Evolutionary conservation across 2,329 filamentous ascomycete genomes (phyloP), one percentile per base, ranked within the genome.

Genomic region (Sporothrix brasiliensis): DNA sequence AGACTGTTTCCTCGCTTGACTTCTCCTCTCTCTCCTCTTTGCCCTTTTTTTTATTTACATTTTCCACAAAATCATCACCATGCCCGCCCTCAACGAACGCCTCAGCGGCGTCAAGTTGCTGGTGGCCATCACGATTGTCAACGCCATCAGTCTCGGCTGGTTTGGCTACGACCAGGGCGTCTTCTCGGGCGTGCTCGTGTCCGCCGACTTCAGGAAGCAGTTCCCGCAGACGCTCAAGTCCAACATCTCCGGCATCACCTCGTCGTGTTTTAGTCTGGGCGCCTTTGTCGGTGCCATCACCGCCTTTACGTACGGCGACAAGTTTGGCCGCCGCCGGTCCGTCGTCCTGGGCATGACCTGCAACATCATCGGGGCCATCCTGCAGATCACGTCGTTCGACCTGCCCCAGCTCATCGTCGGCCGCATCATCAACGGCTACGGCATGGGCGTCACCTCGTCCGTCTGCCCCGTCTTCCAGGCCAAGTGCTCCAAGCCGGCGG

Each of bases 221-320:
- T 82, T 83, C 68, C 81, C 80, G 2, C 73, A 80, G 69, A 80
- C 78, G 0, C 73, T 73, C 16, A 71, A 82, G 41, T 76, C 81
- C 10, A 80, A 79, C 68, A 79, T 83, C 44, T 82, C 81, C 0
- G 82, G 82, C 7, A 82, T 82, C 63, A 80, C 79, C 0, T 81
- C 81, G 1, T 82, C 80, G 69, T 82, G 79, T 70, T 83, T 83
- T 70, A 78, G 81, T 24, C 75, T 79, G 3, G 78, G 78, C 14
- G 78, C 78, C 10, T 79, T 79, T 69, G 77, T 76, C 53, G 78
- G 78, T 1, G 76, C 75, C 30, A 75, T 79, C 9, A 72, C 72
- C 0, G 75, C 76, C 5, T 79, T 79, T 69, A 69, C 75, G 0
- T 70, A 76, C 1, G 79, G 79, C 34, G 79, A 80, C 71, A 77